phyloP scores from a whole-genome alignment of 2,329 filamentous ascomycete genomes.

The Stemphylium lycopersici region DNA sequence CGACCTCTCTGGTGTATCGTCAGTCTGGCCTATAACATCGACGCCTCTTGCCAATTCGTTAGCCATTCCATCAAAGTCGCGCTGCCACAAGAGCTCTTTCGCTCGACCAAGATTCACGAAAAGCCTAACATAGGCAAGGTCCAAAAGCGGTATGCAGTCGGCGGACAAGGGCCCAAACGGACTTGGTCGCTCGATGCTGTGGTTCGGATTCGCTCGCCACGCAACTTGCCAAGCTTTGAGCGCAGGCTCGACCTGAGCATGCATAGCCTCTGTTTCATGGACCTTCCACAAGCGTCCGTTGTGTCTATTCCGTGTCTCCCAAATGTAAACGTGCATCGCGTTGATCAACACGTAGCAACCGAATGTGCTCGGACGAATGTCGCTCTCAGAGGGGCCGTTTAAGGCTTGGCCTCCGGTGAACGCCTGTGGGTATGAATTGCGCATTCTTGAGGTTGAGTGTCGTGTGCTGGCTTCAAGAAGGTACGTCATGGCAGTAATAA shows the following conservation, averaged over 20 bases:
- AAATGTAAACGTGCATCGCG: slow-evolving; percentile 96
- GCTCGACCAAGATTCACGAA: slow-evolving; percentile 92
- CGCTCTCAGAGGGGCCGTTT: slow-evolving; percentile 62
- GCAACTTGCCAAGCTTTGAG: slow-evolving; percentile 92
- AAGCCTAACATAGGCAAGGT: slow-evolving; percentile 88
- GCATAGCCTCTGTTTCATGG: slow-evolving; percentile 94
- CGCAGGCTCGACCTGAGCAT: slow-evolving; percentile 91
- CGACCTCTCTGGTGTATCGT: slow-evolving; percentile 61
- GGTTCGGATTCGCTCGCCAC: slow-evolving; percentile 85
- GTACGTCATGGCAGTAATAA: slow-evolving; percentile 80
- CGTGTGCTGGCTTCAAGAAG: slow-evolving; percentile 79
- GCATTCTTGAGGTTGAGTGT: slow-evolving; percentile 51
- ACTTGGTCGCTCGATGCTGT: slow-evolving; percentile 83
- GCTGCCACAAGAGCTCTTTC: slow-evolving; percentile 92
- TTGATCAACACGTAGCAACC: slow-evolving; percentile 92
- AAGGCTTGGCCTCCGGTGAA: slow-evolving; percentile 57
- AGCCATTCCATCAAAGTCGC: slow-evolving; percentile 90
- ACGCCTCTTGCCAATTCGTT: slow-evolving; percentile 81
- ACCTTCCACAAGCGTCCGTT: slow-evolving; percentile 88
- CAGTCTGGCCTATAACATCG: slow-evolving; percentile 76
- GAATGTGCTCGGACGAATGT: slow-evolving; percentile 84
- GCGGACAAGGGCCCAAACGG: slow-evolving; percentile 86
- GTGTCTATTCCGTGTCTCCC: slow-evolving; percentile 92
- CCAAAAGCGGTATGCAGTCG: slow-evolving; percentile 87
- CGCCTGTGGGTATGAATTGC: slow-evolving; percentile 50